phyloP scores from a whole-genome alignment of 441 rosid genomes.

The California macrophylla region DNA sequence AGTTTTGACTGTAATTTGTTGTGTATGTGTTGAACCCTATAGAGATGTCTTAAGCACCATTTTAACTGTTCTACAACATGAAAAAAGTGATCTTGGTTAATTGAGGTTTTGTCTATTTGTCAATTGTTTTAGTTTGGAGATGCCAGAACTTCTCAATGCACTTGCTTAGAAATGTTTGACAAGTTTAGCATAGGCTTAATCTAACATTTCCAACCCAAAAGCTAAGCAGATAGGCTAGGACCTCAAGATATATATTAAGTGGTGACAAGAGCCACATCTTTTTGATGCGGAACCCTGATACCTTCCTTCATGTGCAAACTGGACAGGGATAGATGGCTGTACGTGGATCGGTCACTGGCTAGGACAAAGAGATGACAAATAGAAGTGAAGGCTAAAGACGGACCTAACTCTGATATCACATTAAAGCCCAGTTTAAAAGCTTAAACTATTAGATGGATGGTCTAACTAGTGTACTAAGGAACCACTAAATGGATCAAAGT shows the following conservation, averaged over 20 bases:
- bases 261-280: no score
- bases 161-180: neutral
- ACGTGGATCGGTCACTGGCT: no score
- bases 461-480: neutral
- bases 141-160: slow-evolving; percentile 1
- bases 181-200: neutral
- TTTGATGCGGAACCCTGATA: no score
- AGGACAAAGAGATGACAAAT: no score
- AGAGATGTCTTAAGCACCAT: neutral
- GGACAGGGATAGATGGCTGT: no score
- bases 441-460: no score
- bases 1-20: neutral
- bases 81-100: neutral
- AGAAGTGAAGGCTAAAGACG: no score
- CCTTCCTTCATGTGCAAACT: no score
- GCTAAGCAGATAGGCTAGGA: neutral
- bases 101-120: neutral
- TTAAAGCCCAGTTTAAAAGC: no score
- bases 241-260: no score
- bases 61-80: neutral
- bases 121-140: neutral
- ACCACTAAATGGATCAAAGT: neutral
- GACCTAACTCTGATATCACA: no score
- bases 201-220: neutral
- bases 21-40: neutral